Evolutionary conservation across 768 basidiomycete genomes (phyloP).

Genomic region (Clitopilus hobsonii): DNA sequence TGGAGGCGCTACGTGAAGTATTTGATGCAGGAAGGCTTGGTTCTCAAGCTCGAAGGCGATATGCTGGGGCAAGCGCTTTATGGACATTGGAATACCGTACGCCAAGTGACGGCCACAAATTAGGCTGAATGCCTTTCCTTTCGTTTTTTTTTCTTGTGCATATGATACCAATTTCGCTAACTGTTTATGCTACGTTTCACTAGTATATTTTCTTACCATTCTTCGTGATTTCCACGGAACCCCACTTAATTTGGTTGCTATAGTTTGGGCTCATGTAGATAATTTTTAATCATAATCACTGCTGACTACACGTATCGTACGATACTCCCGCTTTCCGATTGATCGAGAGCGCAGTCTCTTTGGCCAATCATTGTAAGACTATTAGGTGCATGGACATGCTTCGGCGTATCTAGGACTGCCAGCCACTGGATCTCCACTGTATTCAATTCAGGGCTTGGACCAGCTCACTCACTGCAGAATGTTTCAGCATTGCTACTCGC

Average conservation of each 20-base stretch:
- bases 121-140: neutral
- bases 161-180: neutral
- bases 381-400: neutral
- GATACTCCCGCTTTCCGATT: neutral
- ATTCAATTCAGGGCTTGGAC: neutral
- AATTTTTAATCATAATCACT: neutral
- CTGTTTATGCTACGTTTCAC: neutral
- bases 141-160: neutral
- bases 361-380: neutral
- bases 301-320: neutral
- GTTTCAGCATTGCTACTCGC: neutral
- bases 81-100: slow-evolving; percentile 25
- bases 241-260: neutral
- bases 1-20: slow-evolving; percentile 63
- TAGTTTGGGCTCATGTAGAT: neutral
- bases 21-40: slow-evolving; percentile 45
- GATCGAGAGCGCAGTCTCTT: neutral
- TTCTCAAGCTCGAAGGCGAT: slow-evolving; percentile 42
- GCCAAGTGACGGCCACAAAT: neutral
- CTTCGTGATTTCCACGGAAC: neutral
- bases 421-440: no score
- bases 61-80: slow-evolving; percentile 38
- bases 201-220: neutral
- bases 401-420: neutral
- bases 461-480: no score